These are phyloP conservation scores for Ascochyta lentis DNA, from an alignment of 2,329 filamentous ascomycete species.

Conservation along the genomic window DNA sequence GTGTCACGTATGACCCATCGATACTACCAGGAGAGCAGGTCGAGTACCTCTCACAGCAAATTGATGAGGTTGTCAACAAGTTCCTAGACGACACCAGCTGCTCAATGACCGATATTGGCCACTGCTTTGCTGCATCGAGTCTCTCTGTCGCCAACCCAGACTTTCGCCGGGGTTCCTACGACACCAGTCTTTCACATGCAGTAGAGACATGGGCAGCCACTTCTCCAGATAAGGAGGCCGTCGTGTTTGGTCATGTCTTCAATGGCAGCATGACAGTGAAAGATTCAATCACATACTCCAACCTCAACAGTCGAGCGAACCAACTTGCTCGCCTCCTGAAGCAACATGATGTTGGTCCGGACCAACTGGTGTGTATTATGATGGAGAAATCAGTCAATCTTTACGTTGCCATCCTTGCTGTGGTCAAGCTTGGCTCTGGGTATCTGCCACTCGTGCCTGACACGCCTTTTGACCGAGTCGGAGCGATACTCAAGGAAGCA, in stretches of 20 bases:
- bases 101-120: constrained; percentile 35
- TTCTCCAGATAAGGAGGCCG: constrained; percentile 63
- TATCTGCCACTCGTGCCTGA: constrained; percentile 81
- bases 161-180: constrained; percentile 31
- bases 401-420: constrained; percentile 76
- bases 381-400: constrained; percentile 78
- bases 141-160: constrained; percentile 53
- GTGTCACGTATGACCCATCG: constrained; percentile 62
- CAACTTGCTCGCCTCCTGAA: constrained; percentile 65
- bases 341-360: constrained; percentile 54
- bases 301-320: constrained; percentile 71
- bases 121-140: constrained; percentile 29
- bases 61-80: constrained; percentile 60
- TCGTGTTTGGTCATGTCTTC: constrained; percentile 66
- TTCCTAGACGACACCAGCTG: constrained; percentile 51
- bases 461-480: constrained; percentile 68
- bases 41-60: constrained; percentile 64
- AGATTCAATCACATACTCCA: constrained; percentile 65
- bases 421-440: constrained; percentile 75
- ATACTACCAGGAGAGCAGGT: constrained; percentile 64
- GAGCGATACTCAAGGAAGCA: constrained; percentile 68
- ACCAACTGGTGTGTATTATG: constrained; percentile 72
- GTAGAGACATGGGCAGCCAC: constrained; percentile 62
- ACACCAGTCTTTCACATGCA: constrained; percentile 44
- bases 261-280: constrained; percentile 41